These are phyloP conservation scores for Poteriospumella lacustris DNA, from an alignment of 108 stramenopile species.

Conservation along the genomic window DNA sequence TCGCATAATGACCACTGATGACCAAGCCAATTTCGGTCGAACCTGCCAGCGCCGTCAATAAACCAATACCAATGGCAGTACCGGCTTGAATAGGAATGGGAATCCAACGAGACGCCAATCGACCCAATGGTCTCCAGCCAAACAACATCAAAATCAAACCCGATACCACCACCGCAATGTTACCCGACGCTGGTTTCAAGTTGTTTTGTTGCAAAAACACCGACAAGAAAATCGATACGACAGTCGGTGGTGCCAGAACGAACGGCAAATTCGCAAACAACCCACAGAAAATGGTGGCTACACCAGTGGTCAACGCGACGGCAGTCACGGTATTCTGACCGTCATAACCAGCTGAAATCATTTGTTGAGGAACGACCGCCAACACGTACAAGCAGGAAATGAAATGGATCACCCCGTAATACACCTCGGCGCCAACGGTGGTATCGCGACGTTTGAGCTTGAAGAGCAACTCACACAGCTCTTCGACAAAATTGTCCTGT, in stretches of 20 bases:
- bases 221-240: constrained; percentile 18
- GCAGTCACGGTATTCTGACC: background rate
- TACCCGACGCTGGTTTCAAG: background rate
- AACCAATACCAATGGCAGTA: constrained; percentile 23
- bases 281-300: background rate
- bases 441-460: background rate
- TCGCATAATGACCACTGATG: background rate
- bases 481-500: background rate
- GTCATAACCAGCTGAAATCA: constrained; percentile 16
- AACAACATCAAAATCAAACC: constrained; percentile 20
- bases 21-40: constrained; percentile 18
- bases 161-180: background rate
- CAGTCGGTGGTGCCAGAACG: constrained; percentile 23
- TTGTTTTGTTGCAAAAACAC: background rate
- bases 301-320: background rate
- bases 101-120: background rate
- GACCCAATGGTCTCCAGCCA: constrained; percentile 22
- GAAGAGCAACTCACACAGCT: constrained; percentile 23
- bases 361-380: constrained; percentile 26
- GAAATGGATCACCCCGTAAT: constrained; percentile 18
- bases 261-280: constrained; percentile 28
- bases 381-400: constrained; percentile 21
- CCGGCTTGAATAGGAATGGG: constrained; percentile 25
- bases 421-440: constrained; percentile 5
- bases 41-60: constrained; percentile 25